phyloP scores from a whole-genome alignment of 768 basidiomycete species.

The Lyophyllum atratum region DNA sequence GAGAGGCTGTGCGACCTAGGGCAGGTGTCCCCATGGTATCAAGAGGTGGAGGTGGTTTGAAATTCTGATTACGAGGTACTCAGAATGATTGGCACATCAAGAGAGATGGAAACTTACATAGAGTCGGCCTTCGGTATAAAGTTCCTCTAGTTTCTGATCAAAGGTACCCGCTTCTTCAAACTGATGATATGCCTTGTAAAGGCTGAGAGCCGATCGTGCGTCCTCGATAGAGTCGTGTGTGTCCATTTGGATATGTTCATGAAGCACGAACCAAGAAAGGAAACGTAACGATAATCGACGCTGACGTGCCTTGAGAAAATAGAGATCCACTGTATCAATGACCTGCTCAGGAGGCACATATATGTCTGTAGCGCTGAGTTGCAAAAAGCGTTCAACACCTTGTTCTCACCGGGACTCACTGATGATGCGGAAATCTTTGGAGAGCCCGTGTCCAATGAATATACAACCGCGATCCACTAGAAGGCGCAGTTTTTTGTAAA shows the following conservation, averaged over 20 bases:
- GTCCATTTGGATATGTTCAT: constrained; percentile 89
- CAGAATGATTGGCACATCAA: neutral
- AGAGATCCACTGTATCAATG: constrained; percentile 97
- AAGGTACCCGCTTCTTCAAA: constrained; percentile 78
- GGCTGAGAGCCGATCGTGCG: constrained; percentile 78
- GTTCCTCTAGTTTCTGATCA: constrained; percentile 84
- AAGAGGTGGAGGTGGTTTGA: constrained; percentile 17
- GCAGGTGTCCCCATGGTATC: neutral
- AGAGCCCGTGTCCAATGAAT: constrained; percentile 95
- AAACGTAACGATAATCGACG: constrained; percentile 91
- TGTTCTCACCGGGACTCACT: constrained; percentile 55
- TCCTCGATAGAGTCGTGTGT: constrained; percentile 99
- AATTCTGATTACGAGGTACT: constrained; percentile 16
- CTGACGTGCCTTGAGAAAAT: constrained; percentile 78
- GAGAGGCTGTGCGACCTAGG: constrained; percentile 8
- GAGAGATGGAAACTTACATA: constrained; percentile 46
- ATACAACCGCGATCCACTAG: constrained; percentile 94
- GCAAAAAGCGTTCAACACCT: constrained; percentile 1
- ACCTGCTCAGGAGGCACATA: constrained; percentile 95
- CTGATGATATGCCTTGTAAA: constrained; percentile 81
- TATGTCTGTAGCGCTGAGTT: constrained; percentile 64
- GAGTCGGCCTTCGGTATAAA: constrained; percentile 78
- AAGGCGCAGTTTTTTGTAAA: constrained; percentile 94
- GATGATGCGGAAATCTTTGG: constrained; percentile 98
- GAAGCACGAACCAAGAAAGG: constrained; percentile 91